Evolutionary conservation across 129 eudicot genomes (phyloP).

Genomic region (Centaurea solstitialis): DNA sequence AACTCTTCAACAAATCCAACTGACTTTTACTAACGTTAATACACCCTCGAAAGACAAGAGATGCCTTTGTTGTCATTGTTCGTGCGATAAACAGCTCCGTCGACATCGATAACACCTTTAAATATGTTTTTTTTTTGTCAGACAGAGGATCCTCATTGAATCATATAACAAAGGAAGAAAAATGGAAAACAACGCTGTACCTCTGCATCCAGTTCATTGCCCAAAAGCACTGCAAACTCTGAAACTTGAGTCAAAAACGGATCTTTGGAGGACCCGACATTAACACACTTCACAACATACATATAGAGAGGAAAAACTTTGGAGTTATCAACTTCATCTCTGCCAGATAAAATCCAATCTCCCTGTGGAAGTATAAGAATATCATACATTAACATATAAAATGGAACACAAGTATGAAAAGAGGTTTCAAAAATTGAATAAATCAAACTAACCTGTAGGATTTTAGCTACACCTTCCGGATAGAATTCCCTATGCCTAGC

Average conservation of each 20-base stretch:
- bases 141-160: constrained; percentile 1
- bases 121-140: not conserved
- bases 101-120: constrained; percentile 97
- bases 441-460: constrained; percentile 65
- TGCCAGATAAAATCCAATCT: constrained; percentile 81
- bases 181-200: constrained; percentile 31
- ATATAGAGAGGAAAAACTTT: constrained; percentile 56
- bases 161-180: not conserved
- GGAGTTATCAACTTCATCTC: constrained; percentile 42
- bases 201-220: constrained; percentile 99
- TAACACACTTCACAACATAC: constrained; percentile 76
- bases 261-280: constrained; percentile 83
- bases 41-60: constrained; percentile 74
- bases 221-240: constrained; percentile 86
- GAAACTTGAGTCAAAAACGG: constrained; percentile 80
- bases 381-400: not conserved
- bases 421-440: not conserved
- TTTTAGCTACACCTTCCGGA: constrained; percentile 96
- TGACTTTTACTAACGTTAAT: constrained; percentile 65
- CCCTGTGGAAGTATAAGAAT: constrained; percentile 57
- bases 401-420: too few relatives aligned
- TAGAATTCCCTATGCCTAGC: constrained; percentile 96
- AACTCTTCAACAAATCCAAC: constrained; percentile 82
- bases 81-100: constrained; percentile 96
- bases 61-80: constrained; percentile 77